Evolutionary conservation across 441 rosid genomes (phyloP), one percentile per base, ranked within the genome.

Genomic region (Gossypium trilobum): DNA sequence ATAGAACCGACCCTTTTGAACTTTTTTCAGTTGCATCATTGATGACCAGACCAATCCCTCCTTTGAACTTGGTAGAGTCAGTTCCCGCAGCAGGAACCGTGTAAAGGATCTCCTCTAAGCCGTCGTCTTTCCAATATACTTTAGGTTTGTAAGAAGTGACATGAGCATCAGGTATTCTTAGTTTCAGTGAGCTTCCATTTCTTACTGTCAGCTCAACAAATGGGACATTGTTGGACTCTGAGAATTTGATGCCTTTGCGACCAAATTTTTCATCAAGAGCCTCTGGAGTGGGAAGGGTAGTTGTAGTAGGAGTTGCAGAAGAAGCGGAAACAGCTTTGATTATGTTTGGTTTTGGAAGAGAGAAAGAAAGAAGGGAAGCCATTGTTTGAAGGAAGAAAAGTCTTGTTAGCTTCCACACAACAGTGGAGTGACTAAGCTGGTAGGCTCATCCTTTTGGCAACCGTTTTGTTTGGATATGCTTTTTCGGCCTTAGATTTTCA

Each of bases 91-190:
- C 82, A 52, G 85, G 85, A 74, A 91, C 71, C 0, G 96, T 95
- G 64, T 84, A 84, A 36, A 95, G 98, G 33, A 95, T 68, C 83
- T 95, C 96, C 73, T 92, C 85, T 55, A 85, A 87, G 0, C 95
- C 97, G 1, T 91, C 97, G 27, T 92, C 97, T 80, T 87, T 87
- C 98, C 98, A 92, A 39, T 74, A 81, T 9, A 91, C 95, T 79
- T 89, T 89, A 1, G 97, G 98, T 83, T 78, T 85, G 87, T 89
- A 95, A 0, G 99, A 95, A 77, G 86, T 79, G 36, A 92, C 80
- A 79, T 88, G 97, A 71, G 90, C 97, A 59, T 88, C 84, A 10
- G 97, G 89, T 42, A 95, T 75, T 44, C 78, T 81, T 3, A 92
- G 81, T 72, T 78, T 85, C 17, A 88, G 68, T 3, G 96, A 89